phyloP scores from a whole-genome alignment of 345 rosid species.

The Acer campestre region DNA sequence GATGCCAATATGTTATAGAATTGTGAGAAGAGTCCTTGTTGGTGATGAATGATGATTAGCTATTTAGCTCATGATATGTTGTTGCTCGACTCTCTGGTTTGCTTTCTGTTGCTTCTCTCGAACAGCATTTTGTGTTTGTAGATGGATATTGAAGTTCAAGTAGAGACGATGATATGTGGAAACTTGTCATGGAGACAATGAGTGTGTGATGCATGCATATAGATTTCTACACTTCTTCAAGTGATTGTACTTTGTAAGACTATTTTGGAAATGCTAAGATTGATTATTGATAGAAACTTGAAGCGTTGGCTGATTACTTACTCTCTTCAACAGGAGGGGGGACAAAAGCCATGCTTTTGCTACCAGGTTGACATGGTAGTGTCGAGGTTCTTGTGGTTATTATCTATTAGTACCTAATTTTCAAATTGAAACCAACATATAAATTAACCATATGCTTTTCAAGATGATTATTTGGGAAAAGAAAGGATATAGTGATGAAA shows the following conservation, averaged over 20 bases:
- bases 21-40: too few species aligned
- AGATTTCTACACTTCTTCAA: background rate
- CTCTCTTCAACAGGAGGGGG: too few species aligned
- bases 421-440: background rate
- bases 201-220: too few species aligned
- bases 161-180: background rate
- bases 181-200: background rate
- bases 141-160: constrained; percentile 1
- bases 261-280: background rate
- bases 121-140: background rate
- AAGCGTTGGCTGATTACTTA: too few species aligned
- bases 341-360: too few species aligned
- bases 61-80: too few species aligned
- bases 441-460: background rate
- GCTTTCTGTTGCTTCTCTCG: too few species aligned
- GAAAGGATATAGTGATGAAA: too few species aligned
- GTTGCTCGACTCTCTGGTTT: too few species aligned
- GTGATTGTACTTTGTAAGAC: background rate
- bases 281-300: background rate
- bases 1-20: too few species aligned
- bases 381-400: background rate
- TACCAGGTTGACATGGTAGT: background rate
- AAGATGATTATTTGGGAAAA: background rate
- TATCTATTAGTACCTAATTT: background rate
- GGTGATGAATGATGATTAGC: too few species aligned